These are phyloP conservation scores for Aspergillus pseudoterreus DNA, from an alignment of 2,329 filamentous ascomycete species.

Conservation along the genomic window DNA sequence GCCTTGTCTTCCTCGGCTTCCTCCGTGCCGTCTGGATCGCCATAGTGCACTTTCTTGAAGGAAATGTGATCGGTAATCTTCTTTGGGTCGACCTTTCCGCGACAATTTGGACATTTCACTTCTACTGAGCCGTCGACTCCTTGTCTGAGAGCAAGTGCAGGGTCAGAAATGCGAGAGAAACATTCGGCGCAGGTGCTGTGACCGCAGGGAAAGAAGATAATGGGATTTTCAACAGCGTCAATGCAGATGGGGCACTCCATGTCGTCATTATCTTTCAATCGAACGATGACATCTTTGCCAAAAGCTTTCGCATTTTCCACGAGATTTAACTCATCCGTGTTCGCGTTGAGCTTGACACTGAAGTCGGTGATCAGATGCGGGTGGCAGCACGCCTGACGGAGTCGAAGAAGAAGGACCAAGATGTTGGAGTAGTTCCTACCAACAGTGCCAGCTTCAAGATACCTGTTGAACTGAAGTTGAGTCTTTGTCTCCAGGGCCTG, in stretches of 20 bases:
- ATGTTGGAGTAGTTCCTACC: conserved; percentile 74
- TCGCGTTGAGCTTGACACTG: conserved; percentile 47
- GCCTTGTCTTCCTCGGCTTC: conserved; percentile 2
- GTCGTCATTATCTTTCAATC: conserved; percentile 58
- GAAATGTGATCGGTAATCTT: conserved; percentile 70
- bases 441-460: conserved; percentile 64
- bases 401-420: conserved; percentile 71
- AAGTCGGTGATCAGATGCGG: conserved; percentile 68
- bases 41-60: conserved; percentile 70
- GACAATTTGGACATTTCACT: conserved; percentile 73
- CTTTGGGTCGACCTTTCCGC: conserved; percentile 61
- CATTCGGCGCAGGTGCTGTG: conserved; percentile 77
- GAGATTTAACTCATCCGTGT: conserved; percentile 54
- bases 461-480: conserved; percentile 71
- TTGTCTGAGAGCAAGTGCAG: conserved; percentile 53
- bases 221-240: conserved; percentile 69
- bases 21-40: conserved; percentile 37
- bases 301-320: conserved; percentile 61
- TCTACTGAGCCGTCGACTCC: conserved; percentile 54
- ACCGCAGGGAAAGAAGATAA: conserved; percentile 78
- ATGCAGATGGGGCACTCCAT: conserved; percentile 83
- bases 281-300: conserved; percentile 57
- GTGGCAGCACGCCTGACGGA: conserved; percentile 80
- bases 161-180: conserved; percentile 65
- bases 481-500: conserved; percentile 62